Conservation (phyloP, 805 yeast genomes). For the Kuraishia floccosa region DNA sequence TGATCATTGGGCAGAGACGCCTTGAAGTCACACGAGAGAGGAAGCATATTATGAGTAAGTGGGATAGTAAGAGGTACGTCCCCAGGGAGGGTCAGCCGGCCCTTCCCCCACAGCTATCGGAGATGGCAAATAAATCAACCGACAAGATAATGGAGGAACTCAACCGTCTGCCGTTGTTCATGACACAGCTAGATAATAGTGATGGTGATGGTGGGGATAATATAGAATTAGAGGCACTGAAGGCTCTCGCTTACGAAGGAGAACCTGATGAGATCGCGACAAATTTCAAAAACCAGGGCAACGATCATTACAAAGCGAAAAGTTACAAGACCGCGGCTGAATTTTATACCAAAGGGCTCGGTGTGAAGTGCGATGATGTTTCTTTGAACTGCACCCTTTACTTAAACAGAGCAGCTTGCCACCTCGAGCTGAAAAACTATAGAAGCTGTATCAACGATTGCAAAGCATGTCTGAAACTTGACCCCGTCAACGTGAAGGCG, state of each 20-base stretch:
- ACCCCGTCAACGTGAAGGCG: constrained; percentile 73
- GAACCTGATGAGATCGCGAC: constrained; percentile 87
- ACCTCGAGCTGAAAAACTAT: constrained; percentile 74
- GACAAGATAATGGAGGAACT: constrained; percentile 73
- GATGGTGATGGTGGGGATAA: constrained; percentile 74
- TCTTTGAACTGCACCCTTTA: constrained; percentile 51
- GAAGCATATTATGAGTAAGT: constrained; percentile 11
- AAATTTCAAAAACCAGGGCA: constrained; percentile 88
- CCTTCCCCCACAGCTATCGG: constrained; percentile 75
- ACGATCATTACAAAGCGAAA: constrained; percentile 67
- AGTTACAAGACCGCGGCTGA: constrained; percentile 69
- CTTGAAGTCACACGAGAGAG: too few species aligned
- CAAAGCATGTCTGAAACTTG: constrained; percentile 50
- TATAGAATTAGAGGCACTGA: constrained; percentile 71
- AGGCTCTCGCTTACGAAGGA: constrained; percentile 89
- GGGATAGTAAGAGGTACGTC: constrained; percentile 17
- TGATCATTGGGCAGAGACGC: too few species aligned
- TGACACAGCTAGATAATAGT: constrained; percentile 74
- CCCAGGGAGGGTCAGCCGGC: constrained; percentile 49
- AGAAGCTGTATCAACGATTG: constrained; percentile 84
- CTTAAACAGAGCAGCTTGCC: constrained; percentile 85
- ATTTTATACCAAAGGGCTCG: constrained; percentile 72
- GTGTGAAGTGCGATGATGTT: constrained; percentile 47
- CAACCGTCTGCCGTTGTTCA: constrained; percentile 84
- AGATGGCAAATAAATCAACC: constrained; percentile 46